Evolutionary conservation across 2,329 filamentous ascomycete genomes (phyloP).

Genomic region (Paecilomyces formosus): DNA sequence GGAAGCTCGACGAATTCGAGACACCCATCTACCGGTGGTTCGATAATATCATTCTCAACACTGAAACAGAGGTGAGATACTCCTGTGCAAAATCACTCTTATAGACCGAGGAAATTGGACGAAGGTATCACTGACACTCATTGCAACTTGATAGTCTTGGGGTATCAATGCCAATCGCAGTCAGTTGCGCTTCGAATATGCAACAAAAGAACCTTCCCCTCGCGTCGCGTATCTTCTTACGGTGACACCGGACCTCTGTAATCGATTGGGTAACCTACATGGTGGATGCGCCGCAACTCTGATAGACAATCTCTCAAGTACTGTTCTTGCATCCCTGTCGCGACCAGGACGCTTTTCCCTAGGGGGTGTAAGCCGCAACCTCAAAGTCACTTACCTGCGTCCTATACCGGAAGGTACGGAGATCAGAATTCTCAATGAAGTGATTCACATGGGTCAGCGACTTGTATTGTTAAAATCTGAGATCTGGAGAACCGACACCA

Average conservation of each 20-base stretch:
- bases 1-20: conserved; percentile 24
- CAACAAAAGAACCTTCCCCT: conserved; percentile 24
- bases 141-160: conserved; percentile 19
- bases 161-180: conserved; percentile 18
- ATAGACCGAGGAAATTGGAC: not conserved
- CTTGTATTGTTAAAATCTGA: conserved; percentile 48
- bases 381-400: conserved; percentile 61
- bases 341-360: conserved; percentile 54
- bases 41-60: conserved; percentile 13
- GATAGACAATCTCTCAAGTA: conserved; percentile 59
- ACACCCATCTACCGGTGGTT: conserved; percentile 16
- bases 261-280: conserved; percentile 83
- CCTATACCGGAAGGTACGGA: conserved; percentile 49
- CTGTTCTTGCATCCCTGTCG: conserved; percentile 50
- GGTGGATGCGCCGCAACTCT: conserved; percentile 67
- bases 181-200: conserved; percentile 31
- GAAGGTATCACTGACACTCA: not conserved
- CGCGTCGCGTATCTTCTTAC: conserved; percentile 26
- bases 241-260: conserved; percentile 86
- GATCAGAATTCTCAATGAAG: conserved; percentile 49
- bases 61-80: conserved; percentile 12
- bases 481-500: conserved; percentile 48
- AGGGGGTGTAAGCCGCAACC: conserved; percentile 58
- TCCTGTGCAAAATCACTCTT: not conserved
- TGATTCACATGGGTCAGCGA: conserved; percentile 51